Evolutionary conservation across 2,329 filamentous ascomycete genomes (phyloP).

Genomic region (Neodidymelliopsis sp.): DNA sequence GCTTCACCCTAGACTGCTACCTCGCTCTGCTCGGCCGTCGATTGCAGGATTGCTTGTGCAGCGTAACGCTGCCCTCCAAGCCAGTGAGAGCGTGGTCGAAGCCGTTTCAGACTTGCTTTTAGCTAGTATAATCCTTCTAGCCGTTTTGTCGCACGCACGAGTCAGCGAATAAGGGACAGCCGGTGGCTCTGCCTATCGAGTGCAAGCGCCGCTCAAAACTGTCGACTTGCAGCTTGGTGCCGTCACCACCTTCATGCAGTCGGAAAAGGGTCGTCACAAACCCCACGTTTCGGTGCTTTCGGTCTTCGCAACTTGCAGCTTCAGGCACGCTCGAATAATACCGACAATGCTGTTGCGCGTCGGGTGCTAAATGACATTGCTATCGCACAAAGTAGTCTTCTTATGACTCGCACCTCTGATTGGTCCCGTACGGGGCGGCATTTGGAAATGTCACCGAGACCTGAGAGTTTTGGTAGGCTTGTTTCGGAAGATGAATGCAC

Average conservation of each 20-base stretch:
- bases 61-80: constrained; percentile 42
- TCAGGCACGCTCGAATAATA: too few relatives aligned
- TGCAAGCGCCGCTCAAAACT: constrained; percentile 40
- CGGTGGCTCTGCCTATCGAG: constrained; percentile 29
- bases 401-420: constrained; percentile 6
- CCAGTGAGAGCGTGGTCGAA: constrained; percentile 37
- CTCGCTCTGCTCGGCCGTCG: constrained; percentile 14
- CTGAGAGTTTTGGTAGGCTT: constrained; percentile 16
- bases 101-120: constrained; percentile 48
- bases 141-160: constrained; percentile 33
- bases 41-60: constrained; percentile 20
- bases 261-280: constrained; percentile 34
- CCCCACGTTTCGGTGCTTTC: constrained; percentile 19
- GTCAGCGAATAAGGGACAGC: constrained; percentile 38
- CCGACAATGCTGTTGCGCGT: background rate
- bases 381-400: background rate
- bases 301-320: constrained; percentile 9
- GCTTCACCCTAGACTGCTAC: constrained; percentile 19
- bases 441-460: constrained; percentile 6
- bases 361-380: background rate
- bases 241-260: constrained; percentile 44
- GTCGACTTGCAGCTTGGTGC: constrained; percentile 29
- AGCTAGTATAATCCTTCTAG: constrained; percentile 35
- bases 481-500: constrained; percentile 8
- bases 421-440: background rate